These are phyloP conservation scores for Exophiala viscosa DNA, from an alignment of 2,329 filamentous ascomycete species.

Conservation along the genomic window DNA sequence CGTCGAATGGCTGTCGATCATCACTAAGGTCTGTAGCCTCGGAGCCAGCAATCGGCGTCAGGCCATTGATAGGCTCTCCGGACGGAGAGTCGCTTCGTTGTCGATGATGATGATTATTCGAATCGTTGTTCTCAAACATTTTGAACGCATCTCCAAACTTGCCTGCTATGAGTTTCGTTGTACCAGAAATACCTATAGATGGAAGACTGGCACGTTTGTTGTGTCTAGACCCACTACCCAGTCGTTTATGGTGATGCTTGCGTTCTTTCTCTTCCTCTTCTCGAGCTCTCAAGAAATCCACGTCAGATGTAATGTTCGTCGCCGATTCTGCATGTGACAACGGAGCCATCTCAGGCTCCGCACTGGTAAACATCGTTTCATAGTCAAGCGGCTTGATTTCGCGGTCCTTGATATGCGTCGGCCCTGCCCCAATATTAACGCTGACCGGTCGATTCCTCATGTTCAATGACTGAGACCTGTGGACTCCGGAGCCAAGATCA, in stretches of 20 bases:
- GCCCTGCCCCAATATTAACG: constrained; percentile 75
- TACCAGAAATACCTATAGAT: constrained; percentile 64
- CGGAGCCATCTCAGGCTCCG: constrained; percentile 21
- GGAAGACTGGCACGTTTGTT: constrained; percentile 70
- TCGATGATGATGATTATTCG: constrained; percentile 40
- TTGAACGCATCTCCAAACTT: constrained; percentile 94
- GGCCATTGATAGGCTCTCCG: constrained; percentile 40
- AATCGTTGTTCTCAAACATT: constrained; percentile 67
- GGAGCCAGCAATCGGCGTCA: constrained; percentile 72
- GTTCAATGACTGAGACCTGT: constrained; percentile 61
- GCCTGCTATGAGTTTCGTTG: constrained; percentile 78
- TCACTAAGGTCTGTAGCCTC: constrained; percentile 68
- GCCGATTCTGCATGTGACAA: constrained; percentile 49
- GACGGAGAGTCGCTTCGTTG: constrained; percentile 44
- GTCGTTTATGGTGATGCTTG: constrained; percentile 53
- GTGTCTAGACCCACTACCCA: constrained; percentile 54
- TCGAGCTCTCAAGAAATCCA: constrained; percentile 75
- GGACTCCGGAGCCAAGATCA: constrained; percentile 58
- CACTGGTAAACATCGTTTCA: constrained; percentile 19
- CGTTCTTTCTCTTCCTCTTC: constrained; percentile 61
- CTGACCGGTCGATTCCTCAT: constrained; percentile 71
- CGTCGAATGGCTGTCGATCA: constrained; percentile 60
- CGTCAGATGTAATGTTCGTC: constrained; percentile 69
- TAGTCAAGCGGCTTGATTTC: constrained; percentile 46
- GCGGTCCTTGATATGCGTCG: constrained; percentile 76